These are phyloP conservation scores for Phoma herbarum DNA, from an alignment of 2,329 filamentous ascomycete genomes.

Conservation along the genomic window DNA sequence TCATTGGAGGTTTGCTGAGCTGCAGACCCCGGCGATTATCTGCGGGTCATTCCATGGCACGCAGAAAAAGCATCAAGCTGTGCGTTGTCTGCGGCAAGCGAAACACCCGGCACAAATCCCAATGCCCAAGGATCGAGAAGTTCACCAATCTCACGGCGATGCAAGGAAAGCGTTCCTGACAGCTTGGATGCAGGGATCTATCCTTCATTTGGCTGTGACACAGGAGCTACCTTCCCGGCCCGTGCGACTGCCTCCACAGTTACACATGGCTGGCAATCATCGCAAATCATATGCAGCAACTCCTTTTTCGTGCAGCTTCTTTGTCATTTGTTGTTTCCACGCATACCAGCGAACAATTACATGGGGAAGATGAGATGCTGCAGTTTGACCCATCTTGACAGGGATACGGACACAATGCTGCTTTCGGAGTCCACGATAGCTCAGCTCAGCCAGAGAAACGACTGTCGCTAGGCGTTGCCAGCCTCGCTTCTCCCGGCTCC, in stretches of 20 bases:
- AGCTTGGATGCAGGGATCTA: conserved; percentile 23
- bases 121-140: conserved; percentile 20
- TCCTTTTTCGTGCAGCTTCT: conserved; percentile 20
- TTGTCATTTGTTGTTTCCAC: conserved; percentile 15
- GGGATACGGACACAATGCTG: background rate
- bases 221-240: conserved; percentile 23
- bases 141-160: conserved; percentile 21
- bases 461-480: conserved; percentile 17
- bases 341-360: conserved; percentile 6
- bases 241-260: conserved; percentile 23
- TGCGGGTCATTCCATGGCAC: conserved; percentile 2
- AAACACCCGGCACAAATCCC: conserved; percentile 22
- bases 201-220: conserved; percentile 21
- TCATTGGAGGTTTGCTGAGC: conserved; percentile 6
- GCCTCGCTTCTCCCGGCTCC: conserved; percentile 16
- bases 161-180: conserved; percentile 27
- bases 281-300: conserved; percentile 20
- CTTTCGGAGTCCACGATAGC: conserved; percentile 23
- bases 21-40: conserved; percentile 1
- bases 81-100: conserved; percentile 21
- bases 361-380: conserved; percentile 1
- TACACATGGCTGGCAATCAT: conserved; percentile 25
- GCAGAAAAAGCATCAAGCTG: conserved; percentile 13
- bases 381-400: conserved; percentile 1
- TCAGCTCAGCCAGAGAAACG: conserved; percentile 30